A percentile compares a stretch with the other conserved stretches of the same genome.
phyloP scores from a whole-genome alignment of 1,284 basidiomycete genomes.

The Trametes sp. region DNA sequence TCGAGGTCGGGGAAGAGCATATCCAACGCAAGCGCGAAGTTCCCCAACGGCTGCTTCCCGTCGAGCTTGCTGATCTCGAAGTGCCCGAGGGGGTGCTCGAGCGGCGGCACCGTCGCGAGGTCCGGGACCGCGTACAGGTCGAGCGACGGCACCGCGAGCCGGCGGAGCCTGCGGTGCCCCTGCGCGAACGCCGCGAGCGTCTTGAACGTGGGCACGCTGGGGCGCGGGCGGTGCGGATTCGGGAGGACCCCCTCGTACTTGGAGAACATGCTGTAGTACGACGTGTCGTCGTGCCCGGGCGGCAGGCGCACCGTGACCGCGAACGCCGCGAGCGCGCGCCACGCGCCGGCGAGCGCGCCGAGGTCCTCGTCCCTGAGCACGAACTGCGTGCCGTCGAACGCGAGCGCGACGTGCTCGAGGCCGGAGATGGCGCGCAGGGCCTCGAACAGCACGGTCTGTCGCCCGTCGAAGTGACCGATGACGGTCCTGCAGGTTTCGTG shows the following conservation, averaged over 20 bases:
- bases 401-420: background rate
- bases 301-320: background rate
- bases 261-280: too few species aligned
- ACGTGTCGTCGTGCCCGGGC: too few species aligned
- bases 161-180: constrained; percentile 5
- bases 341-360: background rate
- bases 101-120: background rate
- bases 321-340: constrained; percentile 16
- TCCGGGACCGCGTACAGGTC: constrained; percentile 10
- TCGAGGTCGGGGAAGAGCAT: too few species aligned
- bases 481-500: too few species aligned
- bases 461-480: background rate
- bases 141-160: constrained; percentile 7
- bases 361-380: background rate
- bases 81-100: background rate
- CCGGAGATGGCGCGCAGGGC: background rate
- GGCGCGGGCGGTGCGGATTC: background rate
- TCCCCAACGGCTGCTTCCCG: too few species aligned
- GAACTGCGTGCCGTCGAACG: background rate
- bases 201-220: constrained; percentile 5
- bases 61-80: too few species aligned
- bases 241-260: too few species aligned
- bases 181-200: constrained; percentile 10
- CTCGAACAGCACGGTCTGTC: background rate
- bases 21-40: too few species aligned